phyloP scores from a whole-genome alignment of 805 yeast genomes.

The Wickerhamomyces alni region DNA sequence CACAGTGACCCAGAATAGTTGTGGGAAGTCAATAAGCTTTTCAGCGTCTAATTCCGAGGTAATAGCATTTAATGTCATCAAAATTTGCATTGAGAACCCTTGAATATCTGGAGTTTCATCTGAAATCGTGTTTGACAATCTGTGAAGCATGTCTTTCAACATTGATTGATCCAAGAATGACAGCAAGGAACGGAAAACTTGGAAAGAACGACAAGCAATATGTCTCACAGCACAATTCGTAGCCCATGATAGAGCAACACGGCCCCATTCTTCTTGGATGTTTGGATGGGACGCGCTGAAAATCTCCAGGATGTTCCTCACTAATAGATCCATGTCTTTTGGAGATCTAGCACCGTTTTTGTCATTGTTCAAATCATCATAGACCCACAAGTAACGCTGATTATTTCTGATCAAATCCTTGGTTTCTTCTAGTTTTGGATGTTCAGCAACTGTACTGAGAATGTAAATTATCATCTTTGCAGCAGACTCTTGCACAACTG shows the following conservation, averaged over 20 bases:
- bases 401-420: slow-evolving; percentile 51
- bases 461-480: slow-evolving; percentile 66
- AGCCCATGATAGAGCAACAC: slow-evolving; percentile 84
- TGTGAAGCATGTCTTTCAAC: slow-evolving; percentile 89
- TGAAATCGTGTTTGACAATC: slow-evolving; percentile 87
- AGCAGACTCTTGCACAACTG: slow-evolving; percentile 81
- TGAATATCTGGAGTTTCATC: slow-evolving; percentile 88
- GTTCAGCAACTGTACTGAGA: slow-evolving; percentile 49
- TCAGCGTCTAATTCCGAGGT: slow-evolving; percentile 80
- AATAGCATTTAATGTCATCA: slow-evolving; percentile 92
- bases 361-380: slow-evolving; percentile 77
- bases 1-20: slow-evolving; percentile 90
- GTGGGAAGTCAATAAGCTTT: slow-evolving; percentile 82
- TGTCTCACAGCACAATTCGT: slow-evolving; percentile 97
- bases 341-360: slow-evolving; percentile 82
- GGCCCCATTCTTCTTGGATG: slow-evolving; percentile 80
- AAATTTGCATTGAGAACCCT: slow-evolving; percentile 93
- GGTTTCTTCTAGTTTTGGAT: slow-evolving; percentile 48
- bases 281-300: slow-evolving; percentile 41
- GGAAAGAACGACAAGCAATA: slow-evolving; percentile 94
- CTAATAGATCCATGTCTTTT: slow-evolving; percentile 70
- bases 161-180: slow-evolving; percentile 77
- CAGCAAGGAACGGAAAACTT: slow-evolving; percentile 79
- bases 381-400: slow-evolving; percentile 61
- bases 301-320: slow-evolving; percentile 55